phyloP scores from a whole-genome alignment of 352 stramenopile species.

The Pythium folliculosum region DNA sequence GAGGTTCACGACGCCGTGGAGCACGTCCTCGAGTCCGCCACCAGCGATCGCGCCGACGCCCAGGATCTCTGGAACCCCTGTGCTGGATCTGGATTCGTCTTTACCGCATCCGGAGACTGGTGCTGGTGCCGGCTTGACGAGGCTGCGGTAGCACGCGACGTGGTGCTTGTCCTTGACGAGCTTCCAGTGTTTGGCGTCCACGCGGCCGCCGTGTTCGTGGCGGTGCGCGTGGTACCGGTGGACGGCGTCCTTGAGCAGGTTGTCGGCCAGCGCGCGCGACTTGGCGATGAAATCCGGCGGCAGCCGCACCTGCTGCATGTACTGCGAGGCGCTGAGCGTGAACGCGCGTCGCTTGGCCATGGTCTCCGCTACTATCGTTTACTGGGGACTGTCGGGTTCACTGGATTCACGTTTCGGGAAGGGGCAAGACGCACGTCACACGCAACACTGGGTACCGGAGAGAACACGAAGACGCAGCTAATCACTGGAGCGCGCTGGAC shows the following conservation, averaged over 20 bases:
- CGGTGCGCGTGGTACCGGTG: constrained; percentile 44
- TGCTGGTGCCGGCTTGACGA: not conserved
- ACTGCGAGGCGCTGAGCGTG: constrained; percentile 31
- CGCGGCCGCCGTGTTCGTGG: constrained; percentile 26
- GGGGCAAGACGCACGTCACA: too few relatives aligned
- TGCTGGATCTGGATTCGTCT: too few relatives aligned
- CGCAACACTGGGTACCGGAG: too few relatives aligned
- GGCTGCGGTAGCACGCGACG: constrained; percentile 41
- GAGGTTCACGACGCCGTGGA: constrained; percentile 58
- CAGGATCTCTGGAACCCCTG: constrained; percentile 40
- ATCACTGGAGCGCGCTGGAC: too few relatives aligned
- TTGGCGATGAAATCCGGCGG: constrained; percentile 26
- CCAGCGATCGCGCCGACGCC: constrained; percentile 40
- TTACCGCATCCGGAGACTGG: too few relatives aligned
- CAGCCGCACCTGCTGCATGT: constrained; percentile 33
- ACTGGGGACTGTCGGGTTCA: too few relatives aligned
- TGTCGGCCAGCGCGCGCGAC: constrained; percentile 20
- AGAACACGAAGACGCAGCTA: too few relatives aligned
- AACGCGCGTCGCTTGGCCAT: constrained; percentile 30
- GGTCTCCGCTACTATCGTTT: not conserved
- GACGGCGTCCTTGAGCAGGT: constrained; percentile 27
- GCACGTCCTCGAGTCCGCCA: constrained; percentile 44
- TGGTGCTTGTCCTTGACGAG: constrained; percentile 42
- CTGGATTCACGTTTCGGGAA: too few relatives aligned
- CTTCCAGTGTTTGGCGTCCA: constrained; percentile 51